Evolutionary conservation across 2,329 filamentous ascomycete genomes (phyloP), one percentile per base, ranked within the genome.

Genomic region (Elsinoe australis): DNA sequence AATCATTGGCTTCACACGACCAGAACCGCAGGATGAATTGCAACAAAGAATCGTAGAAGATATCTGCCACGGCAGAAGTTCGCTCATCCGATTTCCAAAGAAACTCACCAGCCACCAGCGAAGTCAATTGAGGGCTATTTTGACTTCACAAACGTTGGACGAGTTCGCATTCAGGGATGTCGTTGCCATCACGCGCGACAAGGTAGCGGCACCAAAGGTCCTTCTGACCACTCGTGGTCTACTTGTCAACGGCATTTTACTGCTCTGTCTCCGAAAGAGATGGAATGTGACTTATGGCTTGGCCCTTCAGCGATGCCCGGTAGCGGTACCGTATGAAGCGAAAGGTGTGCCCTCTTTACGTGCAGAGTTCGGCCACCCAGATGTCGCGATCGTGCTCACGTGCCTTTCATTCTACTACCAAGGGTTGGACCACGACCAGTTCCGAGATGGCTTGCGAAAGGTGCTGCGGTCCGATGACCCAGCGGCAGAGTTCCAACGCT

Each of bases 311-410:
- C 69, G 83, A 10, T 67, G 72, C 32, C 78, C 78, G 0, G 73
- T 84, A 4, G 81, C 82, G 0, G 83, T 87, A 0, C 83, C 83
- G 0, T 87, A 74, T 41, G 70, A 76, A 8, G 79, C 79, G 0
- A 85, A 87, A 49, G 83, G 82, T 2, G 67, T 72, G 0, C 82
- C 83, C 0, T 74, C 73, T 0, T 72, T 76, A 0, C 71, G 77
- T 4, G 76, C 80, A 0, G 82, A 87, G 54, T 87, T 75, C 57
- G 78, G 79, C 0, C 82, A 87, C 53, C 80, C 82, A 0, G 76
- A 87, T 54, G 79, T 83, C 0, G 71, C 76, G 0, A 80, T 87
- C 2, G 26, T 79, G 0, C 66, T 87, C 1, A 87, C 82, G 0
- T 80, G 76, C 9, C 63, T 88, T 0, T 71, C 75, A 0, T 85